Conservation (phyloP, 2,329 filamentous ascomycete genomes). For the Ophiostoma piceae region DNA sequence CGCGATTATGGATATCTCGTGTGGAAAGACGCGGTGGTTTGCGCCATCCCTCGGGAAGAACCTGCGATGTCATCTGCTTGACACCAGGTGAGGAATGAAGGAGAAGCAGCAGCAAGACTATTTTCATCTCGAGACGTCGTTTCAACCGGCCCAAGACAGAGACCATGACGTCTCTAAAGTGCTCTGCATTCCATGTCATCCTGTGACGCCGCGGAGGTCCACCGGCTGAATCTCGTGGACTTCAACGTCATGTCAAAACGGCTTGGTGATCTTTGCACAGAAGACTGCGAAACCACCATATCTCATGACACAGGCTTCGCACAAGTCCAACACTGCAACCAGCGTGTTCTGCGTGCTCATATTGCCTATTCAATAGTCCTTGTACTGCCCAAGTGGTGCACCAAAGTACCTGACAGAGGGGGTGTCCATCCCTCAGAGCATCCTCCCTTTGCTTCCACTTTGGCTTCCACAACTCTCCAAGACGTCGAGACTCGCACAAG, state of each 20-base stretch:
- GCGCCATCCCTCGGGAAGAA: not conserved
- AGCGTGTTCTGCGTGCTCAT: not conserved
- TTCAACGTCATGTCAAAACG: not conserved
- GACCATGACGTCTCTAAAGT: not conserved
- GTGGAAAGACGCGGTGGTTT: conserved; percentile 6
- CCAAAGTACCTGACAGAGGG: not conserved
- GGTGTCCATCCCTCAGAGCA: not conserved
- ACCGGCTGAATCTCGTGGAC: not conserved
- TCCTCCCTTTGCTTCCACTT: not conserved
- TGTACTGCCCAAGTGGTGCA: conserved; percentile 8
- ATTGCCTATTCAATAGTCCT: not conserved
- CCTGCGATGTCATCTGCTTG: not conserved
- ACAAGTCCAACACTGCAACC: not conserved
- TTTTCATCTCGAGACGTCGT: not conserved
- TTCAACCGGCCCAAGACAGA: not conserved
- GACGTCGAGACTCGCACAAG: not conserved
- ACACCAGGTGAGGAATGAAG: not conserved
- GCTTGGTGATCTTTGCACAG: not conserved
- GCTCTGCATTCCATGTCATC: not conserved
- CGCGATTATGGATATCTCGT: not conserved
- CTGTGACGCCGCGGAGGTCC: not conserved
- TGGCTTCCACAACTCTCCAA: not conserved
- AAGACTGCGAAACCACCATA: not conserved
- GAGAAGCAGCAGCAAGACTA: not conserved
- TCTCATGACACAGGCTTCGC: not conserved